Percentiles rank a stretch among this genome's conserved stretches.
phyloP scores from a whole-genome alignment of 768 basidiomycete species.

The Gautieria morchelliformis region DNA sequence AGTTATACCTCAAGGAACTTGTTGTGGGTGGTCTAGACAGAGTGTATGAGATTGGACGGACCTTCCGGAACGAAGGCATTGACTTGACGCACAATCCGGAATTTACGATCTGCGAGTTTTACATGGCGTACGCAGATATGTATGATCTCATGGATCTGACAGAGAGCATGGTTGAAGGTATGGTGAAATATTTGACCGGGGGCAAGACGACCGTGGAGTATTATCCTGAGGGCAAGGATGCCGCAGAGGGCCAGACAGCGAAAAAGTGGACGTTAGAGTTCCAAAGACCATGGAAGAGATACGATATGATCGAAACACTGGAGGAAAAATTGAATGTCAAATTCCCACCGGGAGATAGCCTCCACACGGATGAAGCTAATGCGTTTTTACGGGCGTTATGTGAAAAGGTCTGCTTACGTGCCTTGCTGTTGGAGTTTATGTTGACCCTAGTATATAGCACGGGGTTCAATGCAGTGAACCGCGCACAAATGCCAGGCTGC shows the following conservation, averaged over 20 bases:
- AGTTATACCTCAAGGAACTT: slow-evolving; percentile 96
- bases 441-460: slow-evolving; percentile 41
- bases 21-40: slow-evolving; percentile 95
- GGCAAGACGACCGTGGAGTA: slow-evolving; percentile 73
- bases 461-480: slow-evolving; percentile 96
- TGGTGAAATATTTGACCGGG: slow-evolving; percentile 80
- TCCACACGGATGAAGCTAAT: slow-evolving; percentile 84
- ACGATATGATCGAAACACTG: slow-evolving; percentile 94
- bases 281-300: slow-evolving; percentile 91
- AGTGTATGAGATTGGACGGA: slow-evolving; percentile 96
- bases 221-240: slow-evolving; percentile 92
- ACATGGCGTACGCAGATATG: slow-evolving; percentile 99
- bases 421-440: not conserved
- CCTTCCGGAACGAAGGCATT: slow-evolving; percentile 97
- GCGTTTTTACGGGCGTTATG: slow-evolving; percentile 79
- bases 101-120: slow-evolving; percentile 99
- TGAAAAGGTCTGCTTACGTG: slow-evolving; percentile 48
- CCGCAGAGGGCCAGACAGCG: slow-evolving; percentile 32
- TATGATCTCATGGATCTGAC: slow-evolving; percentile 98
- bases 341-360: slow-evolving; percentile 87
- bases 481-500: slow-evolving; percentile 84
- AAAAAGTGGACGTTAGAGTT: slow-evolving; percentile 75
- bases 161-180: slow-evolving; percentile 78
- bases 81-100: slow-evolving; percentile 99
- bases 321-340: slow-evolving; percentile 88